These are phyloP conservation scores for Trypanosomatidae sp. DNA, from an alignment of 208 protist genomes.

Conservation along the genomic window DNA sequence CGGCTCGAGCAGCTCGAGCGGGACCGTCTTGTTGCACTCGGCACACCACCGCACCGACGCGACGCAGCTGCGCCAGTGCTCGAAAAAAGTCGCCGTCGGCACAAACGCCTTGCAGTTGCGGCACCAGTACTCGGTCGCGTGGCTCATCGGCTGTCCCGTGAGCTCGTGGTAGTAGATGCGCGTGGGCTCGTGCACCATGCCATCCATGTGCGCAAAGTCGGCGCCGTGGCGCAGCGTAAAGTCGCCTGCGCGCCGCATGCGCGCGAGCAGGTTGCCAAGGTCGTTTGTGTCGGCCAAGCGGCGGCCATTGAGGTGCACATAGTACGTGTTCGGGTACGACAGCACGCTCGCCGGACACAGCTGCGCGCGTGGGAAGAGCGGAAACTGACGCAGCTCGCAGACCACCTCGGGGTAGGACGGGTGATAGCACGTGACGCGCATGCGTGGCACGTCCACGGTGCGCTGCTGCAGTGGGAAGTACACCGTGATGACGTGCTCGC, in stretches of 20 bases:
- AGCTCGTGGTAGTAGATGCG: slow-evolving; percentile 81
- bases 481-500: slow-evolving; percentile 61
- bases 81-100: slow-evolving; percentile 35
- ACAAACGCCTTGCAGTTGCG: slow-evolving; percentile 85
- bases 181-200: slow-evolving; percentile 84
- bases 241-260: slow-evolving; percentile 63
- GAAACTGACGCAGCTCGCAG: slow-evolving; percentile 75
- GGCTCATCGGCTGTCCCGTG: slow-evolving; percentile 18
- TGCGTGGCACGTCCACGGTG: slow-evolving; percentile 63
- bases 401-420: slow-evolving; percentile 54
- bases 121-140: slow-evolving; percentile 69
- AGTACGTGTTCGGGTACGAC: slow-evolving; percentile 26
- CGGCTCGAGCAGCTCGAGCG: slow-evolving; percentile 61
- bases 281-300: slow-evolving; percentile 84
- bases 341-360: slow-evolving; percentile 55
- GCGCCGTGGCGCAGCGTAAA: slow-evolving; percentile 63
- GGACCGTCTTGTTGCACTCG: slow-evolving; percentile 67
- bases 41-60: slow-evolving; percentile 70
- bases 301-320: slow-evolving; percentile 61
- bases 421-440: slow-evolving; percentile 62
- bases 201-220: slow-evolving; percentile 63
- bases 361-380: slow-evolving; percentile 56
- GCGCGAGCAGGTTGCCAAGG: slow-evolving; percentile 73
- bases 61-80: slow-evolving; percentile 69
- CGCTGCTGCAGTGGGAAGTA: slow-evolving; percentile 63